Evolutionary conservation across 2,329 filamentous ascomycete species (phyloP).

Genomic region (Simplicillium aogashimaense): DNA sequence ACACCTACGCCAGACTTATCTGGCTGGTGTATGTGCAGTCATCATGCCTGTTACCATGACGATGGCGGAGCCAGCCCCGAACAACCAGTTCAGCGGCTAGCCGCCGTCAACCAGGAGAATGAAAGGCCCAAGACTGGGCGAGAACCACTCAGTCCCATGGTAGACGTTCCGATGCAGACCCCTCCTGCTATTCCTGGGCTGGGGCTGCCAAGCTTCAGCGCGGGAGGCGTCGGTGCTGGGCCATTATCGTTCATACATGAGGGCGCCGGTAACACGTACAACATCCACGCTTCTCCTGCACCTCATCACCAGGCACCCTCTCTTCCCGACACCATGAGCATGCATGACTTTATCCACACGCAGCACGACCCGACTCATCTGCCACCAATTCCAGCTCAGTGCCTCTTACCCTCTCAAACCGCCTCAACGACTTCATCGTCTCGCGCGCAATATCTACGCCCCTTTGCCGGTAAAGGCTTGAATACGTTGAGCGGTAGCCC

Average conservation of each 20-base stretch:
- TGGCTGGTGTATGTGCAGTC: conserved; percentile 51
- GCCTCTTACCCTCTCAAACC: conserved; percentile 39
- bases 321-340: conserved; percentile 47
- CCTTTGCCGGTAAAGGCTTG: conserved; percentile 46
- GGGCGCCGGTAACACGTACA: conserved; percentile 15
- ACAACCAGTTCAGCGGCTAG: conserved; percentile 11
- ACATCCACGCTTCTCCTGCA: conserved; percentile 13
- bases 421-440: conserved; percentile 42
- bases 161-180: conserved; percentile 35
- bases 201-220: conserved; percentile 28
- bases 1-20: conserved; percentile 27
- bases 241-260: conserved; percentile 23
- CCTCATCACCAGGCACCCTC: conserved; percentile 25
- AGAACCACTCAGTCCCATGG: conserved; percentile 42
- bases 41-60: conserved; percentile 54
- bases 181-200: conserved; percentile 23
- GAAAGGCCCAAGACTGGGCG: conserved; percentile 36
- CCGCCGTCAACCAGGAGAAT: conserved; percentile 38
- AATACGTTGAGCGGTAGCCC: conserved; percentile 37
- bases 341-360: conserved; percentile 33
- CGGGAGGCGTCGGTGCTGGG: conserved; percentile 11
- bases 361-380: conserved; percentile 23
- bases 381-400: conserved; percentile 40
- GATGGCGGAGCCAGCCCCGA: conserved; percentile 21
- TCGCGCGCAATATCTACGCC: conserved; percentile 39